Base-by-base conservation (phyloP, 1,284 basidiomycete species). In the Schizophyllum commune region DNA sequence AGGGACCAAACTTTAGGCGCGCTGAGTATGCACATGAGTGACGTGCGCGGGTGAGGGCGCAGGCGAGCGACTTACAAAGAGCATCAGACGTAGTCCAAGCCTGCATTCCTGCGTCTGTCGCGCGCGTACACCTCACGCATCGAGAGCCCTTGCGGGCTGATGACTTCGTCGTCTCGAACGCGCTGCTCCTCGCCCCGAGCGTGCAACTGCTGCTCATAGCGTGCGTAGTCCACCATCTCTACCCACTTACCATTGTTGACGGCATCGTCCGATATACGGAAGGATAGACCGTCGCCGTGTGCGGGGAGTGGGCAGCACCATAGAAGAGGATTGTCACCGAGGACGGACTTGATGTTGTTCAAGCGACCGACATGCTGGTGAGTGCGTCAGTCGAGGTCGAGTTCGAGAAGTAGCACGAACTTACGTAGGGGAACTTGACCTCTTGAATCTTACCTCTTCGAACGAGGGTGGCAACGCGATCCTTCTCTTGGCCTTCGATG, bases 401-500 rank as follows among this genome's bases (percentile, higher is more conserved):
- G 27, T 58, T 51, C 21, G 59, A 61, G 34, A 52, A 56, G 52
- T 58, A 20, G 19, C 58, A 33, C 13, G 32, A 20, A 75, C 89
- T 67, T 72, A 92, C 93, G 71, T 98, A 99, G 58, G 96, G 96
- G 70, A 95, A 99, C 72, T 91, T 92, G 70, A 96, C 90, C 75
- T 94, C 91, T 59, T 81, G 83, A 64, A 98, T 90, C 74, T 91
- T 91, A 1, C 96, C 96, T 62, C 90, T 78, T 13, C 91, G 83
- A 55, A 94, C 85, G 67, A 98, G 82, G 0, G 86, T 92, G 4
- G 92, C 89, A 0, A 88, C 93, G 72, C 92, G 94, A 70, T 99
- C 95, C 76, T 98, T 98, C 73, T 99, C 97, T 92, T 94, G 97
- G 0, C 91, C 87, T 76, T 99, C 96, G 61, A 99, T 97, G 0